These are phyloP conservation scores for Leishmania aethiopica DNA, from an alignment of 208 protist genomes.

Conservation along the genomic window DNA sequence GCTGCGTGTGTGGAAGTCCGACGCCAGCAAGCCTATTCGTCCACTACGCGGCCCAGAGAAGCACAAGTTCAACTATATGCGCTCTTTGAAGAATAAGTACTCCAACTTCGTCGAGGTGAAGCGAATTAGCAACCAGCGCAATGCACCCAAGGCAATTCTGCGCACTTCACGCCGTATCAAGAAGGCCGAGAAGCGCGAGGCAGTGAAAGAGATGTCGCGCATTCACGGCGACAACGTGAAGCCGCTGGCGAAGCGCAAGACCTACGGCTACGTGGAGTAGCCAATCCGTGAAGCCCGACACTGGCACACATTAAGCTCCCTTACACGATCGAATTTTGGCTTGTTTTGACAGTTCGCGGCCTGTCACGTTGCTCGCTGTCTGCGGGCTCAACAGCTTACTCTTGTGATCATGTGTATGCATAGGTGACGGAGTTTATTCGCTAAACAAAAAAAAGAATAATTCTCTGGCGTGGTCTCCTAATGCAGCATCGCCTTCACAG, in stretches of 20 bases:
- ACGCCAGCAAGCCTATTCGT: conserved; percentile 90
- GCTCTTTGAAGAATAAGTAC: conserved; percentile 88
- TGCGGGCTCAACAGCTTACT: background rate
- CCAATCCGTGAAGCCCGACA: background rate
- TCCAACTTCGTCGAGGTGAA: conserved; percentile 86
- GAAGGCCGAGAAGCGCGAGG: conserved; percentile 81
- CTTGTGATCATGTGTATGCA: background rate
- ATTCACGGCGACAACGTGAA: conserved; percentile 80
- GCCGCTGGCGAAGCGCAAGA: conserved; percentile 87
- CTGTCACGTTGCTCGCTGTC: background rate
- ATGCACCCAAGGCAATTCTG: conserved; percentile 84
- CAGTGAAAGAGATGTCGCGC: conserved; percentile 87
- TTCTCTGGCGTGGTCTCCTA: background rate
- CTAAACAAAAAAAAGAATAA: background rate
- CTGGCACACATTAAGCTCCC: background rate
- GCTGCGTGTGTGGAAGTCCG: conserved; percentile 96
- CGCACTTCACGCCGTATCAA: conserved; percentile 62
- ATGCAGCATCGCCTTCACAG: background rate
- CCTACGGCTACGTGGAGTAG: conserved; percentile 85
- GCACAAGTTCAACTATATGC: conserved; percentile 94
- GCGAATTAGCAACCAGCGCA: conserved; percentile 89
- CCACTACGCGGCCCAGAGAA: conserved; percentile 89
- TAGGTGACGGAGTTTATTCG: background rate
- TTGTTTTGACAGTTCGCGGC: background rate
- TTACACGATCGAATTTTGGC: too few species aligned